Percentiles rank a stretch among this genome's conserved stretches.
Conservation (phyloP, 2,329 filamentous ascomycete genomes). For the Metarhizium rileyi region DNA sequence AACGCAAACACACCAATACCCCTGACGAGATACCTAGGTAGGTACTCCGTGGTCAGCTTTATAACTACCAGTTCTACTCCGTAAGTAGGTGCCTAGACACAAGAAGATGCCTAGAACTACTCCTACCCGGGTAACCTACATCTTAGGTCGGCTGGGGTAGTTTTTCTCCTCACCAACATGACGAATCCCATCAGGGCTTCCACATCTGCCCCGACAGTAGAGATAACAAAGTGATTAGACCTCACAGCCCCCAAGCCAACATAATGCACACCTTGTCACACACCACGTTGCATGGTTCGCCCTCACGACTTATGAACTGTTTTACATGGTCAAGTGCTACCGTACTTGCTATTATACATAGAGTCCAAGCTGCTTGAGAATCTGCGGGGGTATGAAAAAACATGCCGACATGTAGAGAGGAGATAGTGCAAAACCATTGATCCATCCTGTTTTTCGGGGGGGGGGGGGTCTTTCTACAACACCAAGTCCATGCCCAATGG, state of each 20-base stretch:
- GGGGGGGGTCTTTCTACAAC: conserved; percentile 27
- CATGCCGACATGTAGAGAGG: conserved; percentile 20
- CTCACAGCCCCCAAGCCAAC: neutral
- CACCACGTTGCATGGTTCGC: neutral
- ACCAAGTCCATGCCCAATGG: conserved; percentile 36
- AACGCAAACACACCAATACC: too few species aligned
- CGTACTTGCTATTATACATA: conserved; percentile 26
- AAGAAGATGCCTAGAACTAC: too few species aligned
- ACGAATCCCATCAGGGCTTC: neutral
- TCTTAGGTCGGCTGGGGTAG: too few species aligned
- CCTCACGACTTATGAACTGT: conserved; percentile 8
- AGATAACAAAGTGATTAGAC: neutral
- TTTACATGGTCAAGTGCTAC: conserved; percentile 18
- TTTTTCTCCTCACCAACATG: too few species aligned
- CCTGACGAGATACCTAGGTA: too few species aligned
- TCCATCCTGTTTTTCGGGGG: conserved; percentile 15
- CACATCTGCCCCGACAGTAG: neutral
- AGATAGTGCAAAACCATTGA: conserved; percentile 22
- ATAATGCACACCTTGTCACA: too few species aligned
- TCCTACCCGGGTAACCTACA: too few species aligned
- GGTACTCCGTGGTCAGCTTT: too few species aligned
- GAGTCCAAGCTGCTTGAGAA: conserved; percentile 18
- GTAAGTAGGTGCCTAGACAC: too few species aligned
- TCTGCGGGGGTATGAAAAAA: conserved; percentile 19
- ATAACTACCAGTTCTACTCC: too few species aligned